Base-by-base conservation (phyloP, 129 eudicot species). In the Tanacetum coccineum region DNA sequence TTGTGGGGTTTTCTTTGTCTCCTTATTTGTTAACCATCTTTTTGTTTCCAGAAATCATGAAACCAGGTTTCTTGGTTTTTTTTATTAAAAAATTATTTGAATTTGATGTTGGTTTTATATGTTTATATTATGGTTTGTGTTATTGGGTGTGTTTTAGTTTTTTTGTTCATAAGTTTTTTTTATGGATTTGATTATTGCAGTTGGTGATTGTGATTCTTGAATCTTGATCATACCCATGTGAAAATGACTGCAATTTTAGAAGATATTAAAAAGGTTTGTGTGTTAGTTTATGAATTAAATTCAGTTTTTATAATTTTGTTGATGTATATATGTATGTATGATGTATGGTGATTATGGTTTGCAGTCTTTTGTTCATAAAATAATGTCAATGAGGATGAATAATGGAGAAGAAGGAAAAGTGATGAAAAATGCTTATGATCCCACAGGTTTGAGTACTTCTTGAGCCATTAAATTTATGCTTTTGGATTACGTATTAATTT, bases 311-410 rank as follows among this genome's bases (percentile, higher is more conserved):
- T n/a, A n/a, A n/a, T n/a, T n/a, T n/a, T n/a, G n/a, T n/a, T n/a
- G n/a, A n/a, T n/a, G n/a, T n/a, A n/a, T n/a, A n/a, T n/a, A n/a
- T n/a, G n/a, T n/a, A n/a, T n/a, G n/a, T n/a, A n/a, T n/a, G n/a
- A n/a, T n/a, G n/a, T n/a, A n/a, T n/a, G n/a, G n/a, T n/a, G n/a
- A n/a, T n/a, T n/a, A n/a, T n/a, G 32, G 30, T 57, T 81, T 80
- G 42, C 89, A 84, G 89, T 84, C 89, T n/a, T 78, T 84, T 36
- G 70, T 80, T 71, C 81, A 78, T 64, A 84, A 78, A 68, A 67
- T 84, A 52, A 71, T 81, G 64, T 25, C 85, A 57, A 52, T 74
- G 69, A 77, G 72, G 64, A 65, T 75, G 28, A 74, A 71, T 50
- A 74, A 60, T 70, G 81, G 86, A 74, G 72, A 69, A 57, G 82